Base-by-base conservation (phyloP, 1,139 yeast genomes). In the Lodderomyces parapsilosis region DNA sequence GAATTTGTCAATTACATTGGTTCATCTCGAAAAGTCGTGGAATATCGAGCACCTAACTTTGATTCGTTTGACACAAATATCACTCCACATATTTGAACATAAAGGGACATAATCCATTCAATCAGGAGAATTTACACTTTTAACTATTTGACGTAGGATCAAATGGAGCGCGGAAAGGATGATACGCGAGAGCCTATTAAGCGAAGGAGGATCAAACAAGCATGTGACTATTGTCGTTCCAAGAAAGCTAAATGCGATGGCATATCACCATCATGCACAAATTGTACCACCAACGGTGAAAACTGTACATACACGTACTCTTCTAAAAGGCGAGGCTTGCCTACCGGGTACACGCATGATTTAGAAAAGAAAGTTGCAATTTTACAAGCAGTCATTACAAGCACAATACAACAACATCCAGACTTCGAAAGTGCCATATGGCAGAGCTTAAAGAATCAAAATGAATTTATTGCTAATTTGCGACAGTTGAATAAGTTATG, bases 171-270 rank as follows among this genome's bases (percentile, higher is more conserved):
- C 11, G 13, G 6, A 9, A 33, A 22, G 23, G 28, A 17, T 6
- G 39, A 27, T 30, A 24, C 20, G 10, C 18, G 11, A 9, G 13
- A 19, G 15, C 20, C 22, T 17, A 24, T 32, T 10, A 53, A 52
- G 36, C 40, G 52, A 38, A 49, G 46, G 44, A 47, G 63, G 34
- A 56, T 58, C n/a, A 54, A 48, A 41, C 59, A 54, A 35, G 64
- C 64, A 18, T 59, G 64, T 40, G 62, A 59, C 40, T 51, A 42
- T 24, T 59, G 64, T 43, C 54, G 63, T 6, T 42, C 55, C 6
- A 55, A 55, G 41, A 58, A 56, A 39, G 59, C 60, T 13, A 59
- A 57, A 42, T 59, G 64, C 46, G 63, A 59, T 43, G 64, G 63
- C 1, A 43, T 46, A 35, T 28, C 53, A 3, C 63, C 63, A 2